These are phyloP conservation scores for Phaseolus coccineus DNA, from an alignment of 331 rosid genomes.

Conservation along the genomic window DNA sequence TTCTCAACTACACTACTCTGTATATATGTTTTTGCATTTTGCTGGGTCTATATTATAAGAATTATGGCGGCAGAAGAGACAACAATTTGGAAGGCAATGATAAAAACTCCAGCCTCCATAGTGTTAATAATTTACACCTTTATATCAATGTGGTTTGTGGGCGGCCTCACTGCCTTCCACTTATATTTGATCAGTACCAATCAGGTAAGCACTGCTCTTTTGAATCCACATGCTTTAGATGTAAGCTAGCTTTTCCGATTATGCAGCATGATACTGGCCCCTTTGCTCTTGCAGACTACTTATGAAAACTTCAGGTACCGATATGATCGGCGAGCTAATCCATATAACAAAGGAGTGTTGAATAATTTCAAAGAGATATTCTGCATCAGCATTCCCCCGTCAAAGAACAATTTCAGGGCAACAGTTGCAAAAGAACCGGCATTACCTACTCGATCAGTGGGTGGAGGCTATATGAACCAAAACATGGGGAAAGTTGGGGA, in stretches of 20 bases:
- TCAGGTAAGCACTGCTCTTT: slow-evolving; percentile 64
- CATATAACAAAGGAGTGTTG: slow-evolving; percentile 75
- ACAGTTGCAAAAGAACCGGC: slow-evolving; percentile 76
- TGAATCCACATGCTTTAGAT: slow-evolving; percentile 9
- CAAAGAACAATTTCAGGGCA: slow-evolving; percentile 89
- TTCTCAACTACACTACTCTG: slow-evolving; percentile 95
- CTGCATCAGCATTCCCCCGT: slow-evolving; percentile 68
- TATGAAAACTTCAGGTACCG: slow-evolving; percentile 95
- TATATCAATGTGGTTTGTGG: slow-evolving; percentile 98
- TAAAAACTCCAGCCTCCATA: slow-evolving; percentile 94
- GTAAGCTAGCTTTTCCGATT: slow-evolving; percentile 15
- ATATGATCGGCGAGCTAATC: slow-evolving; percentile 84
- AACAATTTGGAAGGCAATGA: slow-evolving; percentile 92
- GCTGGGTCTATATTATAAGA: slow-evolving; percentile 92
- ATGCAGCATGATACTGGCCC: slow-evolving; percentile 25
- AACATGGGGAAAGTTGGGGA: slow-evolving; percentile 90
- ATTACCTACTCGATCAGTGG: slow-evolving; percentile 71
- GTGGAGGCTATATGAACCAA: slow-evolving; percentile 90
- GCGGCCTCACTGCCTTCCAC: slow-evolving; percentile 98
- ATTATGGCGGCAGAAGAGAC: slow-evolving; percentile 76
- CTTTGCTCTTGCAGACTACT: slow-evolving; percentile 73
- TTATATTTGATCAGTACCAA: slow-evolving; percentile 92
- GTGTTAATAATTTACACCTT: slow-evolving; percentile 93
- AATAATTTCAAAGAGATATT: slow-evolving; percentile 88
- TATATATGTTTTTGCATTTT: slow-evolving; percentile 87